phyloP scores from a whole-genome alignment of 441 rosid genomes.

The Francoa sonchifolia region DNA sequence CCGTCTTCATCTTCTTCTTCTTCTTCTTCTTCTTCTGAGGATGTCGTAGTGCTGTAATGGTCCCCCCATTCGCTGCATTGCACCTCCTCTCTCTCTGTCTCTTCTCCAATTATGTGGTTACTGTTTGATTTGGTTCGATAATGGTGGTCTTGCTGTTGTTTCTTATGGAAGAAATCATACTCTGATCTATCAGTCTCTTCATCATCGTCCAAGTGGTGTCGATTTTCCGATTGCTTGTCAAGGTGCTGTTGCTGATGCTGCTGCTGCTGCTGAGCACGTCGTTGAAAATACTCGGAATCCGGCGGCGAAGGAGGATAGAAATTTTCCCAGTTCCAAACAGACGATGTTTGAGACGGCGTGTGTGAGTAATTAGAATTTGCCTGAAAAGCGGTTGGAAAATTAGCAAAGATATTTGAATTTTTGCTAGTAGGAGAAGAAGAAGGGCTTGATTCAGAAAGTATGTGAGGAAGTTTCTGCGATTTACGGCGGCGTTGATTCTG shows the following conservation, averaged over 20 bases:
- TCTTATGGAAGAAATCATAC: slow-evolving; percentile 37
- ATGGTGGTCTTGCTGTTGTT: slow-evolving; percentile 6
- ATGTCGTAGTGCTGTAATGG: slow-evolving; percentile 50
- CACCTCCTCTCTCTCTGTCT: slow-evolving; percentile 83
- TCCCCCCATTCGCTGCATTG: slow-evolving; percentile 94
- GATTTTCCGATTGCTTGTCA: background rate
- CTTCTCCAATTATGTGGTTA: slow-evolving; percentile 22
- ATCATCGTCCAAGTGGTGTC: slow-evolving; percentile 19
- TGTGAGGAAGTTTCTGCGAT: slow-evolving; percentile 66
- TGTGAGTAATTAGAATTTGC: slow-evolving; percentile 44
- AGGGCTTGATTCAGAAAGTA: slow-evolving; percentile 71
- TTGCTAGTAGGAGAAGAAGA: slow-evolving; percentile 50
- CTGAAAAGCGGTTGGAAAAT: slow-evolving; percentile 57
- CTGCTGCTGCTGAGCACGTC: slow-evolving; percentile 26
- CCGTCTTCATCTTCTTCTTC: slow-evolving; percentile 37
- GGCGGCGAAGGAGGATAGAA: slow-evolving; percentile 93
- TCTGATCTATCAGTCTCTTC: slow-evolving; percentile 58
- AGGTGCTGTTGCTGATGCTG: slow-evolving; percentile 11
- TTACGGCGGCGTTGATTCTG: slow-evolving; percentile 38
- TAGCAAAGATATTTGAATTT: slow-evolving; percentile 33
- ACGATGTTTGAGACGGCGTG: slow-evolving; percentile 80
- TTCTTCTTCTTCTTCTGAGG: slow-evolving; percentile 28
- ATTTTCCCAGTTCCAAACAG: slow-evolving; percentile 94
- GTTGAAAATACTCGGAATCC: slow-evolving; percentile 61
- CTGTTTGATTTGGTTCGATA: slow-evolving; percentile 7